Percentiles rank a stretch among this genome's conserved stretches.
These are phyloP conservation scores for Allomyces javanicus DNA, from an alignment of 192 early-diverging fungal genomes.

Conservation along the genomic window DNA sequence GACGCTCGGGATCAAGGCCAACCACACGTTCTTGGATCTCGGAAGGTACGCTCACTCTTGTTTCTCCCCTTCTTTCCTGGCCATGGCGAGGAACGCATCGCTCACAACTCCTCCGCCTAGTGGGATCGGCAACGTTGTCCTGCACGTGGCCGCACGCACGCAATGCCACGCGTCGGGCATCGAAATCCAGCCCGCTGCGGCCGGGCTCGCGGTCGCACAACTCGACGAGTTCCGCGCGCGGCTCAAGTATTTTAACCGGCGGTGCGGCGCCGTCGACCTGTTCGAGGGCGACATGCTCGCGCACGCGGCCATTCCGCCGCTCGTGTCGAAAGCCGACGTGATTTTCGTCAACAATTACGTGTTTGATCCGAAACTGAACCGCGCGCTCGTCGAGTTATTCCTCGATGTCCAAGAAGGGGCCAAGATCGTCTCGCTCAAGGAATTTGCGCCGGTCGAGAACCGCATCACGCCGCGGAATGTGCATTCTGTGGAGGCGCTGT, in stretches of 20 bases:
- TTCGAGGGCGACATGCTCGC: slow-evolving; percentile 76
- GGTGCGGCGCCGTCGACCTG: slow-evolving; percentile 40
- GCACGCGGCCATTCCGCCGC: slow-evolving; percentile 33
- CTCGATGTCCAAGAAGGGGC: slow-evolving; percentile 78
- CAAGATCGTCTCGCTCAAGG: slow-evolving; percentile 64
- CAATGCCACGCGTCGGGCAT: slow-evolving; percentile 67
- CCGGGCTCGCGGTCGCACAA: slow-evolving; percentile 54
- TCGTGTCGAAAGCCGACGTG: slow-evolving; percentile 67
- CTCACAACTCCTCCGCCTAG: slow-evolving; percentile 11
- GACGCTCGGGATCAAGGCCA: slow-evolving; percentile 34
- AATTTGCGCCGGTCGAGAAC: slow-evolving; percentile 59
- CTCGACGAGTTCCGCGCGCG: slow-evolving; percentile 65
- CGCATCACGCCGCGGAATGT: slow-evolving; percentile 50
- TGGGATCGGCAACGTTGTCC: slow-evolving; percentile 89
- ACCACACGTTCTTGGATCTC: slow-evolving; percentile 75
- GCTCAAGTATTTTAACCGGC: slow-evolving; percentile 37
- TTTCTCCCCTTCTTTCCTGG: too few relatives aligned
- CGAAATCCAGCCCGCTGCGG: slow-evolving; percentile 77
- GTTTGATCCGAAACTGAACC: slow-evolving; percentile 69
- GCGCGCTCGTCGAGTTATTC: slow-evolving; percentile 59
- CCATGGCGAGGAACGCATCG: slow-evolving; percentile 6
- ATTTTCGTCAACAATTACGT: slow-evolving; percentile 94
- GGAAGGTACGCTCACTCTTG: slow-evolving; percentile 13
- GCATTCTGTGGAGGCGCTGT: not conserved
- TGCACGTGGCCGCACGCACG: slow-evolving; percentile 82